A percentile compares a stretch with the other conserved stretches of the same genome.
Conservation (phyloP, 495 filamentous ascomycete species). For the Penicillium desertorum region DNA sequence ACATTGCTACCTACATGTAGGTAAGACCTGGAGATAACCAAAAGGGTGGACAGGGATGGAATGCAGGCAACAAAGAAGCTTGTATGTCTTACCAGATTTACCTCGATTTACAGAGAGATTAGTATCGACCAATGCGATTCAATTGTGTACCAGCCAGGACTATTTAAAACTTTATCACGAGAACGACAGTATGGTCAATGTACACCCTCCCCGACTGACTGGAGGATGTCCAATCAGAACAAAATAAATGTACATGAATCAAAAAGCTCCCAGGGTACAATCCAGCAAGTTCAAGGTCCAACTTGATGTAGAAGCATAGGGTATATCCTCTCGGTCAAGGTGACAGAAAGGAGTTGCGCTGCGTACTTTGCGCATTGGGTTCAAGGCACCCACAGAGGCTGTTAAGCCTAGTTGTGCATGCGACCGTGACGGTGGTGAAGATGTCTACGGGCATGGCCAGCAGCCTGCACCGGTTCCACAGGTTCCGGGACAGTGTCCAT, state of each 20-base stretch:
- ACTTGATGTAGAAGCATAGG: slow-evolving; percentile 4
- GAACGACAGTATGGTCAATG: slow-evolving; percentile 25
- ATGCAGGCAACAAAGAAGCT: not conserved
- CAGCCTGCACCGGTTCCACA: slow-evolving; percentile 16
- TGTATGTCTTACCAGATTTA: not conserved
- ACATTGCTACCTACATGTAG: no score
- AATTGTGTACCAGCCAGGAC: slow-evolving; percentile 21
- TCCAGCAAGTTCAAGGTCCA: slow-evolving; percentile 8
- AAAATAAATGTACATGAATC: slow-evolving; percentile 29
- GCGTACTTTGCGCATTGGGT: slow-evolving; percentile 8
- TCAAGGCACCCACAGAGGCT: not conserved
- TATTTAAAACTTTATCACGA: slow-evolving; percentile 23
- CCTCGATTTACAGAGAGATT: not conserved
- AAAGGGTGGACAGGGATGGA: not conserved
- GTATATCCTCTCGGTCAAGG: slow-evolving; percentile 1
- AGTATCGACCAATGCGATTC: slow-evolving; percentile 1
- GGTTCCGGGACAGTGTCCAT: slow-evolving; percentile 21
- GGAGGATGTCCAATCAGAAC: slow-evolving; percentile 13
- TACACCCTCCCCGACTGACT: slow-evolving; percentile 12
- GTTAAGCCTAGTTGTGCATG: slow-evolving; percentile 22
- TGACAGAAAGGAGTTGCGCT: slow-evolving; percentile 16
- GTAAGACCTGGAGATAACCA: not conserved
- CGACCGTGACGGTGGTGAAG: slow-evolving; percentile 33
- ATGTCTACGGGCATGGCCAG: slow-evolving; percentile 21
- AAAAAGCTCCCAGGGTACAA: slow-evolving; percentile 12